A percentile compares a stretch with the other conserved stretches of the same genome.
Conservation (phyloP, 768 basidiomycete genomes). For the Leccinum uliginosum region DNA sequence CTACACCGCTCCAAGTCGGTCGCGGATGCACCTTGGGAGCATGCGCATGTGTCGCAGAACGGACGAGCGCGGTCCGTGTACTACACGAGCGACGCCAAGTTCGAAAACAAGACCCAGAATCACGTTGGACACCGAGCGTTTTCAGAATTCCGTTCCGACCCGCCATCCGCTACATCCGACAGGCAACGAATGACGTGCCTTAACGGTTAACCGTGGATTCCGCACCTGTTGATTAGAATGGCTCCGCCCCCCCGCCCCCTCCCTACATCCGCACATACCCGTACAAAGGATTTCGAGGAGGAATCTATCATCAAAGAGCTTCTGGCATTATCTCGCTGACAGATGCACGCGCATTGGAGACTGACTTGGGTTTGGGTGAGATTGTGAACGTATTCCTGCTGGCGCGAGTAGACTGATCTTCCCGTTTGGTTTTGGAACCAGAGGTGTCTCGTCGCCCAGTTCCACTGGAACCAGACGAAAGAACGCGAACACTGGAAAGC, state of each 20-base stretch:
- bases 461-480: slow-evolving; percentile 7
- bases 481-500: slow-evolving; percentile 7
- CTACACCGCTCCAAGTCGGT: slow-evolving; percentile 22
- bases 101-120: slow-evolving; percentile 17
- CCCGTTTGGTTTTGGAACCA: not conserved
- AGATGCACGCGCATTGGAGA: slow-evolving; percentile 31
- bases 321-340: slow-evolving; percentile 21
- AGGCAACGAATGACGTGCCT: not conserved
- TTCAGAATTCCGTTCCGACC: not conserved
- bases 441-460: not conserved
- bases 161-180: not conserved
- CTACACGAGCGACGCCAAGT: slow-evolving; percentile 22
- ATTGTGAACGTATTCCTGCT: slow-evolving; percentile 28
- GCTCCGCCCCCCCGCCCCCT: slow-evolving; percentile 17
- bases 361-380: slow-evolving; percentile 25
- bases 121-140: not conserved
- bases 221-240: not conserved
- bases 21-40: slow-evolving; percentile 24
- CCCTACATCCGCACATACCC: slow-evolving; percentile 6
- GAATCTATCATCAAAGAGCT: slow-evolving; percentile 28
- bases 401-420: not conserved
- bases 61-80: slow-evolving; percentile 12
- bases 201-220: slow-evolving; percentile 1
- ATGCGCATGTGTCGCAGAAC: slow-evolving; percentile 26
- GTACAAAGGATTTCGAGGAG: slow-evolving; percentile 8